Base-by-base conservation (phyloP, 306 rosid genomes). In the Corylus avellana region DNA sequence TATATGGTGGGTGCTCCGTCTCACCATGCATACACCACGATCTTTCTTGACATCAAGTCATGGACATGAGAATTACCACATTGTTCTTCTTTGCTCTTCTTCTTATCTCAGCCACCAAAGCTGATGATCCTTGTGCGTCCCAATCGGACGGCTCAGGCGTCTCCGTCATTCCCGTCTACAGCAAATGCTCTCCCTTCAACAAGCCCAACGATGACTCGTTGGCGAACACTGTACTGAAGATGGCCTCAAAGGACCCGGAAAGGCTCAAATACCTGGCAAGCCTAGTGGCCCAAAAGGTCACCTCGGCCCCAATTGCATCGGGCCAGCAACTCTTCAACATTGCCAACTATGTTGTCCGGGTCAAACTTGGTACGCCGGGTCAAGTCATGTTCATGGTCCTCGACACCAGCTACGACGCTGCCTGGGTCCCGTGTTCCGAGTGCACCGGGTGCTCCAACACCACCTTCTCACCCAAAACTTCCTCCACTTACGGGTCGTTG, bases 151-250 rank as follows among this genome's bases (percentile, higher is more conserved):
- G 83, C 84, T 75, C 87, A 7, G 89, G 80, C 62, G 88, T 94
- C 67, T 85, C 89, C 8, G 90, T 94, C 20, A 86, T 94, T 44
- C 98, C 98, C 72, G 78, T 92, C 69, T 92, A 87, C 49, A 84
- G 98, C 75, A 94, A 90, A 90, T 92, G 98, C 88, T 94, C 92
- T 9, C 98, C 98, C 16, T 87, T 92, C 86, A 80, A 77, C 75
- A 83, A 88, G 53, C 91, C 94, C 25, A 88, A 91, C 58, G 0
- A 88, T 5, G 89, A 87, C 17, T 79, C 98, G 2, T 88, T 86
- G 91, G 82, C 82, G 81, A 87, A 71, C 81, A 87, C 87, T 1
- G 77, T 94, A 61, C 68, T 91, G 8, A 79, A 72, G 83, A 92
- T 94, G 97, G 98, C 98, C 70, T 84, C 94, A 11, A 87, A 87